Conservation (phyloP, 208 protist genomes). For the Leishmania arabica region DNA sequence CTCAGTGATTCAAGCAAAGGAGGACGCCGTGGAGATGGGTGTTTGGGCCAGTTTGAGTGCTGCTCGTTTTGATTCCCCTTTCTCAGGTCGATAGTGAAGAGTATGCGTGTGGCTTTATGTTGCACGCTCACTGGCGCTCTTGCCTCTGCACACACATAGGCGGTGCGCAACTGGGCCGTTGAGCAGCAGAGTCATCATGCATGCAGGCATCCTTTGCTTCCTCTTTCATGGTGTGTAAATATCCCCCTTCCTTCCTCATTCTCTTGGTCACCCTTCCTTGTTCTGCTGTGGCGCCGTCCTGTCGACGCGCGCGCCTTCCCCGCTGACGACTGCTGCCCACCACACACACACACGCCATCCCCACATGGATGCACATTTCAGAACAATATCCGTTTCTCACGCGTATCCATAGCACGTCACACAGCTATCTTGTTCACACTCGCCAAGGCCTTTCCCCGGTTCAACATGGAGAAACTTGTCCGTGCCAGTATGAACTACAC, state of each 20-base stretch:
- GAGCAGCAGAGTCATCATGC: not conserved
- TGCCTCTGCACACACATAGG: conserved; percentile 8
- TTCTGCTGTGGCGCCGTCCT: not conserved
- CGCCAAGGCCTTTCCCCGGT: not conserved
- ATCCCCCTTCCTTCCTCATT: not conserved
- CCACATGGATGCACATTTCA: not conserved
- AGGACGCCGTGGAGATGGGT: not conserved
- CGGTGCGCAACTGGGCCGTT: not conserved
- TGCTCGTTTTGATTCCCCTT: not conserved
- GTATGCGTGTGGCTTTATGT: conserved; percentile 8
- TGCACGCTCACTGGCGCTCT: not conserved
- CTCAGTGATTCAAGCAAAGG: not conserved
- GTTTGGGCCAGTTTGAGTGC: not conserved
- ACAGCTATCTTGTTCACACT: not conserved
- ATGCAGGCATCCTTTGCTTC: not conserved
- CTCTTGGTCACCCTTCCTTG: not conserved
- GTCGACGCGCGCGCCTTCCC: not conserved
- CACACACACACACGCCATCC: not conserved
- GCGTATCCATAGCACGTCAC: not conserved
- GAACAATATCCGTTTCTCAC: not conserved
- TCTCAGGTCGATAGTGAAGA: conserved; percentile 12
- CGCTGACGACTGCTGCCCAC: not conserved
- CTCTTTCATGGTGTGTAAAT: not conserved
- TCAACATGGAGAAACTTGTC: conserved; percentile 49
- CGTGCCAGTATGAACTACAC: conserved; percentile 53